Conservation (phyloP, 2,329 filamentous ascomycete genomes). For the Aspergillus sergii region DNA sequence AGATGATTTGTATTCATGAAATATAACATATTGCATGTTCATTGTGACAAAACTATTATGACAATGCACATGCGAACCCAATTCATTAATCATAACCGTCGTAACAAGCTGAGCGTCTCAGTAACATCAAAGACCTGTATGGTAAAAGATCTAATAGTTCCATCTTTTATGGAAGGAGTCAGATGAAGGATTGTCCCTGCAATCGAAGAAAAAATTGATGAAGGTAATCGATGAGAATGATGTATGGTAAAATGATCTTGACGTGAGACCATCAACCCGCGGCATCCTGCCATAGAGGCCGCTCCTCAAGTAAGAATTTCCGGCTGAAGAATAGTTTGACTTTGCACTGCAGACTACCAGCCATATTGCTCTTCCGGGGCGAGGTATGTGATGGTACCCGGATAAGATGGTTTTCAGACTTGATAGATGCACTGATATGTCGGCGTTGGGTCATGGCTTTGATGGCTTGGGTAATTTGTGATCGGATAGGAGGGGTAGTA, state of each 20-base stretch:
- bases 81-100: no score
- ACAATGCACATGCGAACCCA: no score
- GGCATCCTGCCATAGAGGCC: background rate
- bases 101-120: no score
- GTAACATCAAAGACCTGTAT: no score
- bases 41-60: no score
- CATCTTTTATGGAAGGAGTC: no score
- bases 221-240: background rate
- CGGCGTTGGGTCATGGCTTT: slow-evolving; percentile 16
- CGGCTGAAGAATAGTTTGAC: background rate
- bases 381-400: background rate
- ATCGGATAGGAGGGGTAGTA: slow-evolving; percentile 5
- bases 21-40: no score
- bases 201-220: background rate
- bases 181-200: no score
- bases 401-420: background rate
- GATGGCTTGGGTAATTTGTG: slow-evolving; percentile 13
- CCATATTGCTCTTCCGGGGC: background rate
- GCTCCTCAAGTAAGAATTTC: background rate
- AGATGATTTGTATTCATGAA: no score
- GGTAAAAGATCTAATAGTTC: no score
- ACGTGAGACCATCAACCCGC: background rate
- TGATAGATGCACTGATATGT: background rate
- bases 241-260: background rate
- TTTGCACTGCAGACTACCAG: background rate